These are phyloP conservation scores for Yamadazyma endophytica DNA, from an alignment of 805 yeast genomes.

Conservation along the genomic window DNA sequence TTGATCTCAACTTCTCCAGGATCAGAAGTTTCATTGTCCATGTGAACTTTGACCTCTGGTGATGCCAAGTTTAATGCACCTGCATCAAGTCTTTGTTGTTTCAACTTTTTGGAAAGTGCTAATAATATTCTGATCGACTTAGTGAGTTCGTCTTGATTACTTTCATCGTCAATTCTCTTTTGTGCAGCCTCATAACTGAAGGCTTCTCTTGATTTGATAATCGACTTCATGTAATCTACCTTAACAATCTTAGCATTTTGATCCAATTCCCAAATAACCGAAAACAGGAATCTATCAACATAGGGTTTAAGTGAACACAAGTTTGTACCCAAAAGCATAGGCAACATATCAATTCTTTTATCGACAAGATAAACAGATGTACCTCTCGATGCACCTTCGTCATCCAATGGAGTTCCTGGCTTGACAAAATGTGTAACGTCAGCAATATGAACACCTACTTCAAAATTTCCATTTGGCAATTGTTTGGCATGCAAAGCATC, in stretches of 20 bases:
- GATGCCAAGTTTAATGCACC: slow-evolving; percentile 97
- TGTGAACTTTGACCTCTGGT: slow-evolving; percentile 95
- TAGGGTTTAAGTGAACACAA: slow-evolving; percentile 92
- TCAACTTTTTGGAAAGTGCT: slow-evolving; percentile 74
- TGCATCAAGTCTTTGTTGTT: slow-evolving; percentile 81
- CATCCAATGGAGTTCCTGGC: slow-evolving; percentile 86
- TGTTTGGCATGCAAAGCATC: slow-evolving; percentile 84
- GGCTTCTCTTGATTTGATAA: slow-evolving; percentile 88
- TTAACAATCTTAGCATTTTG: slow-evolving; percentile 78
- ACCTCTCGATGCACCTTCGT: slow-evolving; percentile 95
- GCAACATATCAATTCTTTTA: slow-evolving; percentile 98
- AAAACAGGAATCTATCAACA: slow-evolving; percentile 93
- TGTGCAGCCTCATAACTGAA: slow-evolving; percentile 95
- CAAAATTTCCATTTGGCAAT: slow-evolving; percentile 89
- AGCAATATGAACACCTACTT: slow-evolving; percentile 98
- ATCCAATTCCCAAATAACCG: slow-evolving; percentile 94
- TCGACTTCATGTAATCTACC: slow-evolving; percentile 78
- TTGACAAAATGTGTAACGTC: slow-evolving; percentile 97
- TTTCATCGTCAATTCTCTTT: slow-evolving; percentile 74
- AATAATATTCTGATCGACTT: slow-evolving; percentile 82
- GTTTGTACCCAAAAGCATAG: slow-evolving; percentile 91
- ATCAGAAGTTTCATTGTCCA: slow-evolving; percentile 96
- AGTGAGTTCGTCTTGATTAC: slow-evolving; percentile 79
- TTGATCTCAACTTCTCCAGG: slow-evolving; percentile 95
- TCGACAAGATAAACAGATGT: slow-evolving; percentile 96